Base-by-base conservation (phyloP, 768 basidiomycete genomes). In the Paxillus ammoniavirescens region DNA sequence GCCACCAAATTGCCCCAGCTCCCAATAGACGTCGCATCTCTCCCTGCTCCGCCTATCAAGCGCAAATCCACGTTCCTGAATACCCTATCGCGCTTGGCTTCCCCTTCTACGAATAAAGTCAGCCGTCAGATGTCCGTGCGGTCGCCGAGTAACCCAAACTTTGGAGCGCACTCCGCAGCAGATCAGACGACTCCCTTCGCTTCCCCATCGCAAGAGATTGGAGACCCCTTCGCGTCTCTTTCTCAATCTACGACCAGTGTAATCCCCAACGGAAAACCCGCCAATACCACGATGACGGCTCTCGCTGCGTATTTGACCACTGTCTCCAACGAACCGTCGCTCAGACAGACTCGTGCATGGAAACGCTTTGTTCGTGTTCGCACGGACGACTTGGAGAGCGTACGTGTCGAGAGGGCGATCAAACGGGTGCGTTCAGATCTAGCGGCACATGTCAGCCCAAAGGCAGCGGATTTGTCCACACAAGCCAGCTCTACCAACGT, bases 381-480 rank as follows among this genome's bases (percentile, higher is more conserved):
- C 52, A 87, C 84, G 3, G 93, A 95, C 63, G 93, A 96, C 69
- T 71, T 95, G 47, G 86, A 94, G 74, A 93, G 91, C 61, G 86
- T 86, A 6, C 83, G 92, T 42, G 84, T 89, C 38, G 91, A 94
- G 73, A 79, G 91, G 58, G 88, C 92, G 4, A 89, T 94, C 72
- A 92, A 93, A 74, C 84, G 90, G 28, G 89, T 91, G 17, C 77
- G 91, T 50, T 91, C 89, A 42, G 93, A 95, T 72, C 75, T 92
- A 18, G 90, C 88, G 9, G 84, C 84, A 10, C 91, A 93, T 63
- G 70, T 77, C 50, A 73, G 81, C 42, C 70, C 75, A 15, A 74
- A 59, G 64, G 64, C 28, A 56, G 51, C 46, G 47, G 73, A 60
- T 36, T 36, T 63, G 9, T 54, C 72, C 2, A 52, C 65, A 14